Evolutionary conservation across 495 filamentous ascomycete genomes (phyloP), one percentile per base, ranked within the genome.

Genomic region (Penicillium parvum): DNA sequence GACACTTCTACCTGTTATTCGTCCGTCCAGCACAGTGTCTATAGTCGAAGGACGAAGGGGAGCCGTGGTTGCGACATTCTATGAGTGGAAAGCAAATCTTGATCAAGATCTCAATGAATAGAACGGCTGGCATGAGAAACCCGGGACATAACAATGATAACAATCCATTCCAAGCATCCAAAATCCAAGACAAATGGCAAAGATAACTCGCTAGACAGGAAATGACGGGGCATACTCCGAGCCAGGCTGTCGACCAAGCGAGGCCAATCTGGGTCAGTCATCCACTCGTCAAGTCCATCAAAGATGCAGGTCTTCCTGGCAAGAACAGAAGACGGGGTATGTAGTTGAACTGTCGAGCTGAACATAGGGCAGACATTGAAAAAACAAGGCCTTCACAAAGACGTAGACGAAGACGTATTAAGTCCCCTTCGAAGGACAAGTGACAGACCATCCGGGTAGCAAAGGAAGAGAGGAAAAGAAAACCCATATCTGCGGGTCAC

Each of bases 401-500:
- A 40, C 25, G 23, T 32, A 40, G 30, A 30, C 15, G n/a, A 16
- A 12, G 22, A 7, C 19, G n/a, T n/a, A n/a, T n/a, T n/a, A n/a
- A n/a, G n/a, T n/a, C n/a, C n/a, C n/a, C n/a, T n/a, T n/a, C n/a
- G n/a, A n/a, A n/a, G n/a, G n/a, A 23, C 32, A 32, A 33, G 19
- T 11, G 29, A 33, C 37, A 41, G n/a, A 32, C 32, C 34, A 39
- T 35, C 34, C 27, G 25, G 43, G 28, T 20, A 43, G 34, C 35
- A 16, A 38, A 19, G 15, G 19, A 22, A 17, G 29, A 43, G 29
- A 39, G 22, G 53, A 53, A 44, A 51, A 20, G 44, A 37, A 45
- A 53, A 53, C 54, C 49, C 54, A 57, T 56, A 49, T 58, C 58
- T 57, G 43, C 49, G 49, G 43, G 22, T 44, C 43, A 29, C 43